Conservation (phyloP, 2,329 filamentous ascomycete species). For the Fusarium drepaniforme region DNA sequence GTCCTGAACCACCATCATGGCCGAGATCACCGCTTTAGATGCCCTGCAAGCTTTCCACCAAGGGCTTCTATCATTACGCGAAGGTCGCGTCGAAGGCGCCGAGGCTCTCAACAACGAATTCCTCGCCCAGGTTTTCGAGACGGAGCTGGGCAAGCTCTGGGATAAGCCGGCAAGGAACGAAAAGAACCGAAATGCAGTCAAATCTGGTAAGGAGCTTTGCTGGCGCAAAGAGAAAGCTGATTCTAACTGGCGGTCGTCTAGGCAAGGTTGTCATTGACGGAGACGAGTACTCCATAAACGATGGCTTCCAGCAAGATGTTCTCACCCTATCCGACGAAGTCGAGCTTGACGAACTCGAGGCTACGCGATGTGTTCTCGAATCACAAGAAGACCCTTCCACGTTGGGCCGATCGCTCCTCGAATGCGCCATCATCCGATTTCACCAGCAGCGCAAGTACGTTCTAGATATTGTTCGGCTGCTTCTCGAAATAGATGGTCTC, state of each 20-base stretch:
- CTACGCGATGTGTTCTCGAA: slow-evolving; percentile 81
- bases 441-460: slow-evolving; percentile 87
- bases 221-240: slow-evolving; percentile 12
- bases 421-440: slow-evolving; percentile 87
- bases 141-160: slow-evolving; percentile 78
- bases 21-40: slow-evolving; percentile 78
- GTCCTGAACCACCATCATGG: slow-evolving; percentile 68
- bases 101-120: slow-evolving; percentile 79
- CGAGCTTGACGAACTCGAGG: slow-evolving; percentile 89
- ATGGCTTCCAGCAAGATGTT: slow-evolving; percentile 86
- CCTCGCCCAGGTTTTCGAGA: slow-evolving; percentile 76
- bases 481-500: slow-evolving; percentile 73
- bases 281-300: slow-evolving; percentile 83
- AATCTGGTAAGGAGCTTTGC: slow-evolving; percentile 66
- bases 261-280: slow-evolving; percentile 82
- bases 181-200: slow-evolving; percentile 77
- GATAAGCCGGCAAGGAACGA: slow-evolving; percentile 82
- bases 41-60: slow-evolving; percentile 87
- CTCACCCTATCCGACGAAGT: slow-evolving; percentile 88
- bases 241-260: slow-evolving; percentile 52
- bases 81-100: slow-evolving; percentile 71
- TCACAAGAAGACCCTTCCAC: slow-evolving; percentile 76
- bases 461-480: slow-evolving; percentile 84
- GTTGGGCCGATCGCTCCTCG: slow-evolving; percentile 79
- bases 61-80: slow-evolving; percentile 82